phyloP scores from a whole-genome alignment of 768 basidiomycete species.

The Suillus tomentosus region DNA sequence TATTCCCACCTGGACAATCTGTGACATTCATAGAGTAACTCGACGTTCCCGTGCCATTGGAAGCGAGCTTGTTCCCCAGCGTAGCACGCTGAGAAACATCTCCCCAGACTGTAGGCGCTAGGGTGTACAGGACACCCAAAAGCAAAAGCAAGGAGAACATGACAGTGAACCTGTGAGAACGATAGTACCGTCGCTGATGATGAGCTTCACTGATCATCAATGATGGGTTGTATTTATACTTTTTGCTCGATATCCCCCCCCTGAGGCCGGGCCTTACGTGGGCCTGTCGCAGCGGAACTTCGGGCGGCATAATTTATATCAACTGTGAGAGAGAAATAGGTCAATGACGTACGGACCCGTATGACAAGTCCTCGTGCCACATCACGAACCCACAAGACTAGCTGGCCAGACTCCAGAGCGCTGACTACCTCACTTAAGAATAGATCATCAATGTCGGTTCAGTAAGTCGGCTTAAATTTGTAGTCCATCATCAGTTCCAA shows the following conservation, averaged over 20 bases:
- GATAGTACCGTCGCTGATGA: neutral
- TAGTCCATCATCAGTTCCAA: neutral
- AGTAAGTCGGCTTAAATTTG: neutral
- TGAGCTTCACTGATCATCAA: neutral
- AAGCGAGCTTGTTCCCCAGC: neutral
- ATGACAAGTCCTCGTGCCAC: neutral
- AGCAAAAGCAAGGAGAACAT: constrained; percentile 18
- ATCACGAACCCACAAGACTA: neutral
- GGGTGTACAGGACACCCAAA: constrained; percentile 14
- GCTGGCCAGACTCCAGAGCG: neutral
- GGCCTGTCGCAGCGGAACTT: neutral
- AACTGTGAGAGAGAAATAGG: neutral
- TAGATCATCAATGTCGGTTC: neutral
- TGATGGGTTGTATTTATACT: constrained; percentile 5
- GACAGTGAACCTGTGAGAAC: neutral
- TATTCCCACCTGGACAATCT: constrained; percentile 31
- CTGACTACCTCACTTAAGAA: neutral
- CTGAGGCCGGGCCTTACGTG: neutral
- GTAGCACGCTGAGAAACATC: constrained; percentile 15
- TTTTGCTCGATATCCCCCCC: neutral
- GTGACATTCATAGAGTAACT: constrained; percentile 32
- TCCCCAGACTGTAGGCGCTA: constrained; percentile 10
- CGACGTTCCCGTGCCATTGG: neutral
- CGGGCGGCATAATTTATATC: neutral
- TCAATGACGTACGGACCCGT: neutral